Base-by-base conservation (phyloP, 768 basidiomycete genomes). In the Mycena rebaudengoi region DNA sequence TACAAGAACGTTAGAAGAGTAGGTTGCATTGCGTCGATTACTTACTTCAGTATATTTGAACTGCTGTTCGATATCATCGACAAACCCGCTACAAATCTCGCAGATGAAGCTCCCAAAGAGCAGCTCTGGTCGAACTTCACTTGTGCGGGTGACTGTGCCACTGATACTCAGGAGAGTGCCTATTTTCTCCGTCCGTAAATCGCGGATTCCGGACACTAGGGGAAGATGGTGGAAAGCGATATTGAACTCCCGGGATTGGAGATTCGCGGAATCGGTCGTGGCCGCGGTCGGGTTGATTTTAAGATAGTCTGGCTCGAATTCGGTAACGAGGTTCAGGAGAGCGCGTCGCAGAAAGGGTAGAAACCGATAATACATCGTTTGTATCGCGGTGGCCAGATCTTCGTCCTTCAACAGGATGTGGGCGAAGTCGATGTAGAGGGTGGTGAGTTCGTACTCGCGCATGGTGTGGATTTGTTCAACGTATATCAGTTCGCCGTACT, bases 41-140 rank as follows among this genome's bases (percentile, higher is more conserved):
- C 77, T 30, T 68, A 96, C 96, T 83, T 99, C 98, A 20, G 98
- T 99, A 75, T 98, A 99, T 75, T 98, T 99, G 86, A 99, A 99
- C 74, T 99, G 98, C 74, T 99, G 98, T 74, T 99, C 98, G 48
- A 99, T 90, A 72, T 98, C 97, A 56, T 91, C 87, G 25, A 98
- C 91, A 12, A 91, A 81, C 29, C 92, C 94, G 45, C 87, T 85
- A 73, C 98, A 99, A 41, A 91, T 85, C 76, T 94, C 91, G 70
- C 98, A 99, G 46, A 91, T 88, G 75, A 98, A 99, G 61, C 93
- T 96, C 20, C 97, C 98, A 70, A 86, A 96, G 20, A 99, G 82
- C 49, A 99, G 78, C 77, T 99, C 98, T 2, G 98, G 98, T 29
- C 98, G 84, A 44, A 99, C 98, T 80, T 99, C 98, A 69, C 94